phyloP scores from a whole-genome alignment of 495 filamentous ascomycete genomes.

The Lepidopterella palustris region DNA sequence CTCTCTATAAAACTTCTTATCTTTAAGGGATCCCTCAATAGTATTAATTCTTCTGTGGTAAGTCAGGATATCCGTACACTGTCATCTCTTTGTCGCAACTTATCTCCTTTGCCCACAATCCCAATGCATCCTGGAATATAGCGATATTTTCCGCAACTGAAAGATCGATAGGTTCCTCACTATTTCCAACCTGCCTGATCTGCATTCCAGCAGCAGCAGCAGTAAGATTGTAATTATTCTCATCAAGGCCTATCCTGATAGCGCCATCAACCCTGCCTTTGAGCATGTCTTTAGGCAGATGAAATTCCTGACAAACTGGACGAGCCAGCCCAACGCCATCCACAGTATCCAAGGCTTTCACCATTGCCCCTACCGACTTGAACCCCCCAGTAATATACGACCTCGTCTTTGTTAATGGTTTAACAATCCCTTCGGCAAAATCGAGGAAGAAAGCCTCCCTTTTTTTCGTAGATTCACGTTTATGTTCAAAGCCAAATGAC shows the following conservation, averaged over 20 bases:
- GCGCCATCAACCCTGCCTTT: conserved; percentile 9
- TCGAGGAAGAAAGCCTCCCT: conserved; percentile 63
- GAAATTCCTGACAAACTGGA: conserved; percentile 13
- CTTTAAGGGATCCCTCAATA: too few relatives aligned
- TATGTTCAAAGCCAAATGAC: conserved; percentile 46
- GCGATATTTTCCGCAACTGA: too few relatives aligned
- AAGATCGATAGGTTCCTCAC: too few relatives aligned
- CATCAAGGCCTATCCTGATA: conserved; percentile 13
- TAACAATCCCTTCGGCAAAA: conserved; percentile 54
- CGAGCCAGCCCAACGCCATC: conserved; percentile 25
- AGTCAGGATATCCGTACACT: too few relatives aligned
- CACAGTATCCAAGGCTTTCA: conserved; percentile 41
- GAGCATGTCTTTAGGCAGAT: conserved; percentile 12
- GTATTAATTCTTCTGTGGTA: too few relatives aligned
- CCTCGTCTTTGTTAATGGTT: conserved; percentile 48
- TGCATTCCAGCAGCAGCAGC: too few relatives aligned
- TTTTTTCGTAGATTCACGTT: conserved; percentile 47
- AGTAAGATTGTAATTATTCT: too few relatives aligned
- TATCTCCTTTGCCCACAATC: too few relatives aligned
- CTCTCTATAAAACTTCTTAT: too few relatives aligned
- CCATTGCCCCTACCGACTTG: conserved; percentile 55
- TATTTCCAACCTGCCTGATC: too few relatives aligned
- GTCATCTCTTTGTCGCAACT: too few relatives aligned
- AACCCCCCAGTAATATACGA: conserved; percentile 60
- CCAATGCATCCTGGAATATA: too few relatives aligned